Conservation (phyloP, 768 basidiomycete genomes). For the Leccinum ochraceum region DNA sequence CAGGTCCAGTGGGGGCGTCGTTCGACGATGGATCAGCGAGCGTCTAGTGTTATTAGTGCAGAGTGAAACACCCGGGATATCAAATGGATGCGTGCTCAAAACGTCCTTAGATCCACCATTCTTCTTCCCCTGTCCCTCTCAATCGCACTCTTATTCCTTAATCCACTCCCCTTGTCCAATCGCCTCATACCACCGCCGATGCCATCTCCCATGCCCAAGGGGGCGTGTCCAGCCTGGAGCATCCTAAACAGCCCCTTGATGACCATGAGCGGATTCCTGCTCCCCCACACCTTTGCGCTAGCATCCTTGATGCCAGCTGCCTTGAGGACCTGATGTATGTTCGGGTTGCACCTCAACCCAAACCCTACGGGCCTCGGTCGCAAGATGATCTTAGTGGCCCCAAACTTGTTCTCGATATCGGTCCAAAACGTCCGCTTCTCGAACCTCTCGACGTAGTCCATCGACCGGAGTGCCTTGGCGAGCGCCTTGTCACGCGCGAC, state of each 20-base stretch:
- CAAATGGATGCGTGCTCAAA: constrained; percentile 20
- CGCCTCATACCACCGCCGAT: constrained; percentile 70
- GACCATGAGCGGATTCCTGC: constrained; percentile 71
- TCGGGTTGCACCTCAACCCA: constrained; percentile 86
- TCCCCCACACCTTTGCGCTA: constrained; percentile 95
- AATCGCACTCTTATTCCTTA: constrained; percentile 65
- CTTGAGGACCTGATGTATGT: constrained; percentile 85
- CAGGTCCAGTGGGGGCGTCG: neutral
- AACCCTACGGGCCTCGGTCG: constrained; percentile 88
- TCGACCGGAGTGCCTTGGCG: constrained; percentile 72
- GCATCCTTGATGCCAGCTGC: constrained; percentile 95
- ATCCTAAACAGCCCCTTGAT: constrained; percentile 83
- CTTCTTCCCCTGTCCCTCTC: constrained; percentile 84
- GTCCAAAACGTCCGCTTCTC: constrained; percentile 96
- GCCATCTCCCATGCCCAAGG: constrained; percentile 80
- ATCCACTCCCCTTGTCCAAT: constrained; percentile 73
- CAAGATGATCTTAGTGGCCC: constrained; percentile 76
- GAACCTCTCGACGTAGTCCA: constrained; percentile 95
- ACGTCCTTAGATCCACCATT: constrained; percentile 65
- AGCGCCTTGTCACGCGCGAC: constrained; percentile 61
- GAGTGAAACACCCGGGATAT: neutral
- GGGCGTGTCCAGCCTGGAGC: constrained; percentile 83
- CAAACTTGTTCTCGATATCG: constrained; percentile 82
- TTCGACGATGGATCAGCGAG: neutral
- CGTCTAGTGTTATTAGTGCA: neutral